phyloP scores from a whole-genome alignment of 768 basidiomycete species.

The Russula vinacea region DNA sequence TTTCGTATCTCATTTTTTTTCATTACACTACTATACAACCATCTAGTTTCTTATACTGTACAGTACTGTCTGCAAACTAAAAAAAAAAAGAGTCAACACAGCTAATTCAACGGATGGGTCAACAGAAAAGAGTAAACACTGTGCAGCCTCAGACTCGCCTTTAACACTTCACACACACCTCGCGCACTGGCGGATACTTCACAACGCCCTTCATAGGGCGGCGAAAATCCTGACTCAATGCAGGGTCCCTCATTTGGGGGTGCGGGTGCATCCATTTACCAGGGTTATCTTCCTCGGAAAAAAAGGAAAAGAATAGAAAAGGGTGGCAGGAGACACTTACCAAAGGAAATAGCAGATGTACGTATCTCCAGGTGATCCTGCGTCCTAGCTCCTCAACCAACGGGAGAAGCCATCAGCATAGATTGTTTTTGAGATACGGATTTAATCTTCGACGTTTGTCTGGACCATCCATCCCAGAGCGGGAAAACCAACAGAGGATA shows the following conservation, averaged over 20 bases:
- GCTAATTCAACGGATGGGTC: background rate
- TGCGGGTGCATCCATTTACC: constrained; percentile 84
- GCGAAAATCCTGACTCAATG: constrained; percentile 26
- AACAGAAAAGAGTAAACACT: constrained; percentile 10
- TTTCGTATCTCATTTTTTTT: background rate
- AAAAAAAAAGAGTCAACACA: constrained; percentile 3
- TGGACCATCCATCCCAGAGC: constrained; percentile 70
- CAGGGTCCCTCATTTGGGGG: constrained; percentile 35
- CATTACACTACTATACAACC: background rate
- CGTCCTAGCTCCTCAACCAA: constrained; percentile 87
- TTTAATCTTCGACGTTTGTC: constrained; percentile 81
- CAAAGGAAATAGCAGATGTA: constrained; percentile 43
- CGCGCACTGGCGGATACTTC: constrained; percentile 39
- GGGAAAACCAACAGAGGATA: constrained; percentile 47
- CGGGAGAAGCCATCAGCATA: constrained; percentile 87
- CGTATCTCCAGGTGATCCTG: constrained; percentile 88
- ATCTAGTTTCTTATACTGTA: background rate
- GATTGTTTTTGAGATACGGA: constrained; percentile 83
- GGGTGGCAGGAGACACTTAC: background rate
- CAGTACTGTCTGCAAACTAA: background rate
- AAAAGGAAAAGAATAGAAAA: constrained; percentile 19
- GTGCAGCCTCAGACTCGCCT: constrained; percentile 80
- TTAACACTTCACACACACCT: constrained; percentile 73
- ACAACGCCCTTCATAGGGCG: too few species aligned
- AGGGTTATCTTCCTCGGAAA: constrained; percentile 74